Evolutionary conservation across 2,329 filamentous ascomycete genomes (phyloP), one percentile per base, ranked within the genome.

Genomic region (Aspergillus arachidicola): DNA sequence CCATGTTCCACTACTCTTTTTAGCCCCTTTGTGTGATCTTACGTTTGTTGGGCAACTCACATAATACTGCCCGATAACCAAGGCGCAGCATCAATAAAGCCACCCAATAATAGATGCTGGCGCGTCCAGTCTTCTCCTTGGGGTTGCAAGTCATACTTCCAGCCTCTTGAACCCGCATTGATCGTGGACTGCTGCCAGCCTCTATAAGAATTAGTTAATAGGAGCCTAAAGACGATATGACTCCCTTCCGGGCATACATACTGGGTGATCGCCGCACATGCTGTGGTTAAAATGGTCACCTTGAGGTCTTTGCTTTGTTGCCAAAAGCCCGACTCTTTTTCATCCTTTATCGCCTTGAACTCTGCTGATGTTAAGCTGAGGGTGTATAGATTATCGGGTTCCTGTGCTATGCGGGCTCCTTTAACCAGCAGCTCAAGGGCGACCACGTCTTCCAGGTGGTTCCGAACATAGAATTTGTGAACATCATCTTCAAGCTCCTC

Each of bases 111-210:
- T 6, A 10, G 10, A 30, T 58, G 6, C 0, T 10, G 16, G 0
- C 28, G 6, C 34, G 5, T 57, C 51, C 56, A 57, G 28, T 45
- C 11, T 12, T 23, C 12, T 19, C n/a, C 26, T 1, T 36, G 1
- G 14, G 21, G 21, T 0, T 32, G 5, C 9, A 65, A 43, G 12
- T 34, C 55, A 6, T 11, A 0, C 21, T 64, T 23, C 66, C 66
- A 68, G 5, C 46, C 58, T 3, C 7, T 10, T 2, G 63, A 61
- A n/a, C 61, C 65, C 2, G 58, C 57, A 61, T 72, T 72, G 10
- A 72, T 71, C 14, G 66, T 64, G 2, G 70, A 71, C 57, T 72
- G 70, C 41, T 71, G 70, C 70, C 70, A 72, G 26, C 70, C 65
- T 54, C 69, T 68, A 36, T 12, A 50, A 14, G 19, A 23, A 45